Evolutionary conservation across 768 basidiomycete genomes (phyloP), one percentile per base, ranked within the genome.

Genomic region (Russula dissimulans): DNA sequence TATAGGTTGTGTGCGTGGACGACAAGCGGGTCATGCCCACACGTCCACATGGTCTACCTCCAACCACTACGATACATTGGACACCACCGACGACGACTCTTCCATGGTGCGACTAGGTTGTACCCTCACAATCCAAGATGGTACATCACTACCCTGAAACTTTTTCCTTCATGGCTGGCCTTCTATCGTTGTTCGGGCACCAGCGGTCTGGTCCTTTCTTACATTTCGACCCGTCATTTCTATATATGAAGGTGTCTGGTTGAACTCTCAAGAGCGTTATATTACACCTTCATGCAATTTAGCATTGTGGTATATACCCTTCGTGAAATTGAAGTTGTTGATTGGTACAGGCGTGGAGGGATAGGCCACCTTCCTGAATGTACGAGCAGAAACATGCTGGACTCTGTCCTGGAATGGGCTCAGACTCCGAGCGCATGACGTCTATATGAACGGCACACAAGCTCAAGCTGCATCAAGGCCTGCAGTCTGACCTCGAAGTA

Each of bases 41-140:
- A 38, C 7, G 3, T 38, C 36, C 36, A 38, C 22, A 12, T 38
- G 36, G 9, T 38, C 36, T 4, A 12, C 36, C 36, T 7, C 7
- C 12, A 38, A 38, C 36, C 36, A 5, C 36, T 8, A 12, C 8
- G 36, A 8, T 7, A 12, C 36, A 38, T 1, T 38, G 36, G 22
- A 38, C 36, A 38, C 7, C 12, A 38, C 4, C 36, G 36, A 5
- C 12, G 36, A 38, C 36, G 39, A 52, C 10, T 26, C 34, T 60
- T 22, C 54, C 48, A 14, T 61, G 54, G 54, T 61, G 60, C 34
- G 36, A 56, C 31, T 61, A 61, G 41, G n/a, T 31, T n/a, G 22
- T 18, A 5, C 29, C 41, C 12, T n/a, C 38, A 11, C 11, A 31
- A 17, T 4, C 34, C n/a, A 31, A 4, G 10, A 49, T 29, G 15